Evolutionary conservation across 2,329 filamentous ascomycete genomes (phyloP), one percentile per base, ranked within the genome.

Genomic region (Lasiodiplodia theobromae): DNA sequence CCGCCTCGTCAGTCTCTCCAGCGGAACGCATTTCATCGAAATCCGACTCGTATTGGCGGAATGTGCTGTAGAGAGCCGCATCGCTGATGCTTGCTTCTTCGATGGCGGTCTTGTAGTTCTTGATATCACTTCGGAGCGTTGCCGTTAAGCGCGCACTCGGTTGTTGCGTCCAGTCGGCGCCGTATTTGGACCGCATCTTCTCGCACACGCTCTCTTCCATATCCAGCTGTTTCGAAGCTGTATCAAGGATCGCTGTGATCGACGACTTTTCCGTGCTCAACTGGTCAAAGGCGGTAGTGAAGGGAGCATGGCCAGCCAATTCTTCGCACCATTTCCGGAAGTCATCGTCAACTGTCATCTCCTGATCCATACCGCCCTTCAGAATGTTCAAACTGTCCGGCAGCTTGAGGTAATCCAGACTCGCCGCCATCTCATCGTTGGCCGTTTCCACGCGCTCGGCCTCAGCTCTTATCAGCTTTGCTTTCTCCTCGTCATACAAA

Each of bases 151-250:
- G 87, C 38, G 92, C 93, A 77, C 95, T 98, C 12, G 96, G 96
- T 76, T 99, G 96, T 75, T 99, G 96, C 21, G 93, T 97, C 96
- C 96, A 99, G 67, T 98, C 95, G 34, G 86, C 87, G 67, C 95
- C 94, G 77, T 98, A 98, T 78, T 99, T 99, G 14, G 94, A 96
- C 57, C 96, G 89, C 96, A 99, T 99, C 84, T 98, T 99, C 79
- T 99, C 96, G 78, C 96, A 99, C 0, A 98, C 93, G 68, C 93
- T 96, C 81, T 98, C 96, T 79, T 99, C 96, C 89, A 96, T 94
- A 73, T 99, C 96, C 52, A 99, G 82, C 75, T 96, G 92, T 78
- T 97, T 97, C 67, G 90, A 89, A 74, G 93, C 93, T 68, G 88
- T 88, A 68, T 97, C 94, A 68, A 99, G 80, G 2, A 89, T 87